Base-by-base conservation (phyloP, 2,329 filamentous ascomycete species). In the Sporothrix humicola region DNA sequence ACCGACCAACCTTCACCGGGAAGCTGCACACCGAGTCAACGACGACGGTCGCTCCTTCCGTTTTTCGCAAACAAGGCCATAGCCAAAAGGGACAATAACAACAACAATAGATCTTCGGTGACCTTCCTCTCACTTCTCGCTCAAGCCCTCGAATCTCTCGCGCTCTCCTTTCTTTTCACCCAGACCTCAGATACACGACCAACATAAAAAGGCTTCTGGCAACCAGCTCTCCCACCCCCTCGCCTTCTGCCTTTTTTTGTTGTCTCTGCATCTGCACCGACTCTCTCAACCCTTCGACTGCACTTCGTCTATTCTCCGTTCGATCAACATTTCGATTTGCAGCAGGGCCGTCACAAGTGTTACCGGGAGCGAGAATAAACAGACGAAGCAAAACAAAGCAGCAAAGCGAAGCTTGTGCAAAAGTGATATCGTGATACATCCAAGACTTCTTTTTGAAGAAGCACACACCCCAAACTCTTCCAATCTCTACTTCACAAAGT, bases 41-140 rank as follows among this genome's bases (percentile, higher is more conserved):
- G 10, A 58, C 50, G 17, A 50, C 17, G 4, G 48, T 70, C 48
- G 66, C 72, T 65, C 72, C 58, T 73, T 65, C 72, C 10, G 12
- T 48, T 52, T 59, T 20, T 31, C n/a, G 54, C 69, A 59, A 70
- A 58, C 68, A 50, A 58, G 48, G 17, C 10, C 56, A 56, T 17
- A 46, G 9, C 23, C 23, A 26, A 37, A 6, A 37, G 7, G 31
- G 31, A 66, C 61, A 48, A 56, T 26, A 26, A 52, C 37, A 52
- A 42, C 46, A 37, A 46, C 31, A 37, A 37, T 26, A 26, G 23
- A 42, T 8, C 50, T 69, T 9, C 31, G 9, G 1, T 44, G 52
- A 42, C 20, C 17, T 71, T 50, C 44, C 50, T 69, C 66, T 26
- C 20, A 15, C 66, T 42, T 56, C 46, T 2, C 31, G 17, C n/a